phyloP scores from a whole-genome alignment of 495 filamentous ascomycete species.

The Penicillium longicatenatum region DNA sequence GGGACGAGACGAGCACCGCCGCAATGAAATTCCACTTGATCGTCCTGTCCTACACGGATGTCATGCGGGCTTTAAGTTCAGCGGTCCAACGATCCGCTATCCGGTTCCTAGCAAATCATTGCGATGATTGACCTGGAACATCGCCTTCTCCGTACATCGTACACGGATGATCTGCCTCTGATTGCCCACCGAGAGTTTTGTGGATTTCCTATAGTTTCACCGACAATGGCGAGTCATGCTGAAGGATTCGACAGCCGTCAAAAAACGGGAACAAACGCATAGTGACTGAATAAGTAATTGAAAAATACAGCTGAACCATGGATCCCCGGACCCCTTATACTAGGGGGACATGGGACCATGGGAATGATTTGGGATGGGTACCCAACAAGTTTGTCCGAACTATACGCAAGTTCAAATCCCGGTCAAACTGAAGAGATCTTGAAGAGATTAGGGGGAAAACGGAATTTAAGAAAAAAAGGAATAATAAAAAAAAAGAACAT shows the following conservation, averaged over 20 bases:
- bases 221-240: slow-evolving; percentile 21
- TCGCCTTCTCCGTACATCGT: slow-evolving; percentile 8
- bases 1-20: slow-evolving; percentile 27
- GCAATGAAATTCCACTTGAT: slow-evolving; percentile 27
- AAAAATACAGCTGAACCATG: slow-evolving; percentile 7
- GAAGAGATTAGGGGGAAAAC: background rate
- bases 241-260: slow-evolving; percentile 17
- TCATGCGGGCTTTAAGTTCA: slow-evolving; percentile 46
- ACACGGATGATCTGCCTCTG: slow-evolving; percentile 29
- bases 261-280: slow-evolving; percentile 5
- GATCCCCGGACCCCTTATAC: slow-evolving; percentile 1
- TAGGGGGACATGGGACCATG: background rate
- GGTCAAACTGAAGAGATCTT: slow-evolving; percentile 2
- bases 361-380: slow-evolving; percentile 5
- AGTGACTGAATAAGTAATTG: slow-evolving; percentile 2
- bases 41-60: slow-evolving; percentile 27
- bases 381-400: background rate
- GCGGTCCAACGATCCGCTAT: slow-evolving; percentile 44
- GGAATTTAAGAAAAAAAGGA: slow-evolving; percentile 9
- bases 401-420: slow-evolving; percentile 6
- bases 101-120: slow-evolving; percentile 34
- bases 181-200: slow-evolving; percentile 4
- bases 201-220: background rate
- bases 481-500: slow-evolving; percentile 11
- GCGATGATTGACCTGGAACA: background rate